Evolutionary conservation across 2,329 filamentous ascomycete species (phyloP).

Genomic region (Claviceps capensis): DNA sequence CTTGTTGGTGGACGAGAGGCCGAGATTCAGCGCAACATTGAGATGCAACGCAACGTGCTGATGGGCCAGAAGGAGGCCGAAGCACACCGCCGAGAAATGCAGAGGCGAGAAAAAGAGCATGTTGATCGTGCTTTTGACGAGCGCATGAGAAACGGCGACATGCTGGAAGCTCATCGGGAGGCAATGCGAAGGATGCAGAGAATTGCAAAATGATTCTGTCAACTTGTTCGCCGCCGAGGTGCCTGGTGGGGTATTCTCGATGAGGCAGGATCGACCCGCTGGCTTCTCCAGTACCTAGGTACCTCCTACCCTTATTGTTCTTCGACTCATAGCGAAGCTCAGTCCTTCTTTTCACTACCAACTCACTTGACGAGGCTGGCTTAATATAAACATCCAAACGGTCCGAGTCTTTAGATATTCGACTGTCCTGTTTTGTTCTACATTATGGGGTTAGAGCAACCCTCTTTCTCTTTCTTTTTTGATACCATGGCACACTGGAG

Average conservation of each 20-base stretch:
- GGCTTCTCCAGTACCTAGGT: background rate
- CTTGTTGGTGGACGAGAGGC: slow-evolving; percentile 22
- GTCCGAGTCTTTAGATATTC: too few relatives aligned
- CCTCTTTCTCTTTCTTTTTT: background rate
- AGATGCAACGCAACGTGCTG: slow-evolving; percentile 40
- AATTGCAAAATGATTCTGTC: background rate
- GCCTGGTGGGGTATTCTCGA: background rate
- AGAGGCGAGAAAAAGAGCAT: slow-evolving; percentile 41
- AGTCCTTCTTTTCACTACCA: background rate
- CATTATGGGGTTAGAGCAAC: background rate
- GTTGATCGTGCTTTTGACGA: slow-evolving; percentile 54
- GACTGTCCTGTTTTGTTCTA: too few relatives aligned
- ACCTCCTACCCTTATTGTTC: background rate
- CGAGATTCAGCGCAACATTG: slow-evolving; percentile 34
- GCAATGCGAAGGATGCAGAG: slow-evolving; percentile 68
- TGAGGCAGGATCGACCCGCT: background rate
- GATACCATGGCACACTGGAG: background rate
- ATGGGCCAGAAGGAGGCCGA: slow-evolving; percentile 50
- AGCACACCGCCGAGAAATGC: slow-evolving; percentile 43
- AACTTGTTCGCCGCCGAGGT: background rate
- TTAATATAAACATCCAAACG: too few relatives aligned
- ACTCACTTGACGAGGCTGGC: too few relatives aligned
- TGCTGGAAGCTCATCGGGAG: slow-evolving; percentile 65
- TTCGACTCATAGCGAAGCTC: background rate
- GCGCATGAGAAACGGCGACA: slow-evolving; percentile 60